Conservation (phyloP, 495 filamentous ascomycete species). For the Terfezia boudieri region DNA sequence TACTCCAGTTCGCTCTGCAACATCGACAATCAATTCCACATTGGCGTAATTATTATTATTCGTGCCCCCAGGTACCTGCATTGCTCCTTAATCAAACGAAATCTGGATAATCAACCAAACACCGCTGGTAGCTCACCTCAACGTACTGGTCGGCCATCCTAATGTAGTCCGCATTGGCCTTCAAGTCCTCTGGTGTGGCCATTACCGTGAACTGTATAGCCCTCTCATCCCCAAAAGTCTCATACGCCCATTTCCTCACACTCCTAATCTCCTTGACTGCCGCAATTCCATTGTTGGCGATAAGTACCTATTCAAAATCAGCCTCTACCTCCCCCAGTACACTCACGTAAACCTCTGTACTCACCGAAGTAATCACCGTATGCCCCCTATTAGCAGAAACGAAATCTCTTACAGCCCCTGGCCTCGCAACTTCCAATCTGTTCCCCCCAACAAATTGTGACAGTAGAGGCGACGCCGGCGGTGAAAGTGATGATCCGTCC, state of each 20-base stretch:
- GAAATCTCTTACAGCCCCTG: conserved; percentile 82
- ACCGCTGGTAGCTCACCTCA: conserved; percentile 33
- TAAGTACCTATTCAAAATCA: conserved; percentile 48
- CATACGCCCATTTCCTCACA: conserved; percentile 99
- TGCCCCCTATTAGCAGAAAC: conserved; percentile 75
- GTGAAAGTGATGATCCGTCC: conserved; percentile 25
- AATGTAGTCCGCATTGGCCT: conserved; percentile 97
- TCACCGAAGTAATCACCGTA: conserved; percentile 90
- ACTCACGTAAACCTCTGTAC: conserved; percentile 14
- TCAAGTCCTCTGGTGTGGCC: conserved; percentile 97
- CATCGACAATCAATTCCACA: conserved; percentile 95
- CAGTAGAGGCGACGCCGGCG: conserved; percentile 48
- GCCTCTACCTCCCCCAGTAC: neutral
- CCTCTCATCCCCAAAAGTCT: conserved; percentile 92
- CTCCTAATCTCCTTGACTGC: conserved; percentile 98
- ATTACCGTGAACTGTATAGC: conserved; percentile 99
- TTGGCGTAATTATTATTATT: conserved; percentile 99
- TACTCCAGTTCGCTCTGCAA: conserved; percentile 96
- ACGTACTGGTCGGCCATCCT: conserved; percentile 99
- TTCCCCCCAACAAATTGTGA: conserved; percentile 95
- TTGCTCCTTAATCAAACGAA: neutral
- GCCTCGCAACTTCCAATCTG: conserved; percentile 49
- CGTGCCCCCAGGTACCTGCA: conserved; percentile 72
- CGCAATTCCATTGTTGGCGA: conserved; percentile 99
- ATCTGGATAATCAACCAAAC: neutral